phyloP scores from a whole-genome alignment of 108 stramenopile genomes.

The Ochromonas danica region DNA sequence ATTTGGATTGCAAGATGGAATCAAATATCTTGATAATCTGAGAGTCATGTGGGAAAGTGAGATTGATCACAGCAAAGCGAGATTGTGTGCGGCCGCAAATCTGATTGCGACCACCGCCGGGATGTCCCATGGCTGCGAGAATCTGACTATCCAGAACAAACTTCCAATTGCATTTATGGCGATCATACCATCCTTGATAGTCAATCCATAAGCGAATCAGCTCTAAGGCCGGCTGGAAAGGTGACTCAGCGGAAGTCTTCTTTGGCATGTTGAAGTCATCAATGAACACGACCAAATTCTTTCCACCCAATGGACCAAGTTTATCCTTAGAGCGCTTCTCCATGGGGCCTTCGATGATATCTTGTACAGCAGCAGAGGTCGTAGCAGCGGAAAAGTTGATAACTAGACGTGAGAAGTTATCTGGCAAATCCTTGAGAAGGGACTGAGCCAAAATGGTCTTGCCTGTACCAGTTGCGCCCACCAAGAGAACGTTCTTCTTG shows the following conservation, averaged over 20 bases:
- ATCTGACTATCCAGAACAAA: slow-evolving; percentile 64
- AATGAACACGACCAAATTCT: slow-evolving; percentile 56
- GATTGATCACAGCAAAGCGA: slow-evolving; percentile 60
- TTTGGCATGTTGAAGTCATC: slow-evolving; percentile 70
- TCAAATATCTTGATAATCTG: slow-evolving; percentile 63
- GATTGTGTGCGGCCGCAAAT: slow-evolving; percentile 59
- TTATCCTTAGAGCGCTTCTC: slow-evolving; percentile 68
- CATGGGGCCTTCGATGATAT: slow-evolving; percentile 63
- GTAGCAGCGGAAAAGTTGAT: slow-evolving; percentile 59
- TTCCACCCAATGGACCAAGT: slow-evolving; percentile 63
- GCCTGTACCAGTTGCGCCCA: slow-evolving; percentile 61
- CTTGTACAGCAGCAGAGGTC: slow-evolving; percentile 43
- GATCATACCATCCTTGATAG: slow-evolving; percentile 64
- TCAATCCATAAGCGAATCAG: slow-evolving; percentile 69
- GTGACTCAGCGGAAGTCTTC: slow-evolving; percentile 57
- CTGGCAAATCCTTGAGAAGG: slow-evolving; percentile 49
- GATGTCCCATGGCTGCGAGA: slow-evolving; percentile 65
- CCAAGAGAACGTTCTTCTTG: slow-evolving; percentile 44
- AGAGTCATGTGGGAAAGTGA: slow-evolving; percentile 51
- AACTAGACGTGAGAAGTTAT: slow-evolving; percentile 47
- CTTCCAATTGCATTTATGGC: slow-evolving; percentile 61
- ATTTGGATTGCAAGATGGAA: slow-evolving; percentile 53
- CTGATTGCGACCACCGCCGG: slow-evolving; percentile 60
- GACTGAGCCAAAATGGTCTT: slow-evolving; percentile 59
- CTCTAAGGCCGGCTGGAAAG: slow-evolving; percentile 67